phyloP scores from a whole-genome alignment of 192 early-diverging fungal genomes.

The Backusella morwellensis region DNA sequence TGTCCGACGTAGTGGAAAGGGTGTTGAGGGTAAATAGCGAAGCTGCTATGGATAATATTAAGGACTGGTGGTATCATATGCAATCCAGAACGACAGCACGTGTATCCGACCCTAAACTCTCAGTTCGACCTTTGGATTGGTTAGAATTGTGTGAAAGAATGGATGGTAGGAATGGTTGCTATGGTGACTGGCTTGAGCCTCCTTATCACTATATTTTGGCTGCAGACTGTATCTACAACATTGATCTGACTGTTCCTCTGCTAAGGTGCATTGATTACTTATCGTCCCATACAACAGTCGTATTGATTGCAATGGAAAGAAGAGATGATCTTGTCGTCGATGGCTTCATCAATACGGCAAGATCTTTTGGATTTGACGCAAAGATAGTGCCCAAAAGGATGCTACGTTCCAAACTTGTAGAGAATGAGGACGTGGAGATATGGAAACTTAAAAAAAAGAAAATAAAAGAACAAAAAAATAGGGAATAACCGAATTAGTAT shows the following conservation, averaged over 20 bases:
- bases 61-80: slow-evolving; percentile 20
- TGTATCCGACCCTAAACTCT: background rate
- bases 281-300: slow-evolving; percentile 1
- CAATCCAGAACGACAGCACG: background rate
- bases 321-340: slow-evolving; percentile 32
- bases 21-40: slow-evolving; percentile 21
- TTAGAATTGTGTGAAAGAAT: background rate
- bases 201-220: slow-evolving; percentile 33
- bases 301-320: slow-evolving; percentile 30
- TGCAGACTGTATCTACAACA: slow-evolving; percentile 35
- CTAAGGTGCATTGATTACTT: slow-evolving; percentile 18
- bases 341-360: slow-evolving; percentile 28
- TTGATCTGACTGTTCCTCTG: slow-evolving; percentile 28
- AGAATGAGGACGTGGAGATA: slow-evolving; percentile 32
- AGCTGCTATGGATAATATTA: slow-evolving; percentile 7
- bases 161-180: background rate
- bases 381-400: slow-evolving; percentile 18
- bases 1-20: slow-evolving; percentile 22
- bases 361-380: slow-evolving; percentile 25
- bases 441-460: slow-evolving; percentile 32
- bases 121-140: slow-evolving; percentile 30
- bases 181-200: background rate
- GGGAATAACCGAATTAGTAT: background rate
- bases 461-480: background rate
- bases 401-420: background rate